These are phyloP conservation scores for Strobilomyces dryophilus DNA, from an alignment of 768 basidiomycete genomes.

Conservation along the genomic window DNA sequence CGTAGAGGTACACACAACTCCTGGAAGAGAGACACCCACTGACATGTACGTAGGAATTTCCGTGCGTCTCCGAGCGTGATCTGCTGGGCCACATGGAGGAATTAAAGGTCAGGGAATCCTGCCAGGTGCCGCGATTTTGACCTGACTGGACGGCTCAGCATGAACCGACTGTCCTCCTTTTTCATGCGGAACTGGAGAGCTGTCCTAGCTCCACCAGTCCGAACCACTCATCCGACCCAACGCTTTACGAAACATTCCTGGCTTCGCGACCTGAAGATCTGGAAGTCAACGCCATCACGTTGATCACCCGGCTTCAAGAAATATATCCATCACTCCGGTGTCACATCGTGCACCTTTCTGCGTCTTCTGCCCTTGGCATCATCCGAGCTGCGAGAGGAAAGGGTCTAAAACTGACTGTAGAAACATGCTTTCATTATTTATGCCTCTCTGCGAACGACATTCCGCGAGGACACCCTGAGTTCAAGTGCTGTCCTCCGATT, in stretches of 20 bases:
- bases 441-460: constrained; percentile 70
- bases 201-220: constrained; percentile 10
- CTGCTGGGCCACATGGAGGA: constrained; percentile 65
- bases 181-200: constrained; percentile 86
- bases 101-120: constrained; percentile 51
- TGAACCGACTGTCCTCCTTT: constrained; percentile 69
- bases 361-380: constrained; percentile 72
- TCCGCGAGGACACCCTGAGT: constrained; percentile 74
- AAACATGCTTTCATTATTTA: constrained; percentile 98
- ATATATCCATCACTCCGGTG: constrained; percentile 66
- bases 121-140: constrained; percentile 1
- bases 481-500: constrained; percentile 97
- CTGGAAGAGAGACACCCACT: not conserved
- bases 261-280: constrained; percentile 76
- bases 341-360: constrained; percentile 95
- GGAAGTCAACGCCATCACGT: constrained; percentile 76
- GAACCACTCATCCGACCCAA: constrained; percentile 37
- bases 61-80: constrained; percentile 72
- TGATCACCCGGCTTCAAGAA: constrained; percentile 65
- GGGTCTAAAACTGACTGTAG: constrained; percentile 76
- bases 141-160: constrained; percentile 40
- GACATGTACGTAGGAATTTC: constrained; percentile 73
- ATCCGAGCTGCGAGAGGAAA: constrained; percentile 65
- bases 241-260: constrained; percentile 77
- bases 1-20: constrained; percentile 61